Base-by-base conservation (phyloP, 441 rosid genomes). In the Cnidoscolus chayamansa region DNA sequence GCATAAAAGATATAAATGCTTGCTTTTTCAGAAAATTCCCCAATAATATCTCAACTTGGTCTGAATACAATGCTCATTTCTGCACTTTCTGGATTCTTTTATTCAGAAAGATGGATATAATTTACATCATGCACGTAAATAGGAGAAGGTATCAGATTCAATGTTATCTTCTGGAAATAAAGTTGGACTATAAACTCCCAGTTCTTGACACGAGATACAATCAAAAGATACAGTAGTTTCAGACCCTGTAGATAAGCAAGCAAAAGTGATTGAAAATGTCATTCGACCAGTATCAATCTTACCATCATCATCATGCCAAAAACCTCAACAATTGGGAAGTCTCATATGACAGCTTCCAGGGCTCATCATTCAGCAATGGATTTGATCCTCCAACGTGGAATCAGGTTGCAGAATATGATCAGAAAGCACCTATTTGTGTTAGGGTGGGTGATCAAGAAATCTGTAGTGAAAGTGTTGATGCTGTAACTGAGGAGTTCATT, bases 401-500 rank as follows among this genome's bases (percentile, higher is more conserved):
- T 32, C 72, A 13, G 8, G 78, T 0, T 10, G 17, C 10, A 9
- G 51, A 37, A 59, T 11, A 79, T 17, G 1, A 60, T 0, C 45
- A 50, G 43, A 51, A 10, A 61, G 17, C 56, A 0, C 68, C n/a
- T 3, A 47, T 20, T 25, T 61, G 32, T 53, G 65, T 25, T n/a
- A 72, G 57, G 75, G 49, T 49, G 16, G 43, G 50, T 20, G 30
- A 48, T 16, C 0, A 55, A 31, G 19, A 60, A 63, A 43, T 78
- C 10, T 55, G 63, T 3, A 10, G 58, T 35, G 81, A 82, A 64
- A 78, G 77, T 67, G 80, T 93, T 25, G 82, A 93, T 70, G 72
- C 53, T 45, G 91, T 79, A 73, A 92, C 98, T 37, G 93, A 89
- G 49, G 82, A 83, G 15, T 93, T 88, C 57, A 88, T 89, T 67